Base-by-base conservation (phyloP, 108 stramenopile species). In the Nitzschia sp. region DNA sequence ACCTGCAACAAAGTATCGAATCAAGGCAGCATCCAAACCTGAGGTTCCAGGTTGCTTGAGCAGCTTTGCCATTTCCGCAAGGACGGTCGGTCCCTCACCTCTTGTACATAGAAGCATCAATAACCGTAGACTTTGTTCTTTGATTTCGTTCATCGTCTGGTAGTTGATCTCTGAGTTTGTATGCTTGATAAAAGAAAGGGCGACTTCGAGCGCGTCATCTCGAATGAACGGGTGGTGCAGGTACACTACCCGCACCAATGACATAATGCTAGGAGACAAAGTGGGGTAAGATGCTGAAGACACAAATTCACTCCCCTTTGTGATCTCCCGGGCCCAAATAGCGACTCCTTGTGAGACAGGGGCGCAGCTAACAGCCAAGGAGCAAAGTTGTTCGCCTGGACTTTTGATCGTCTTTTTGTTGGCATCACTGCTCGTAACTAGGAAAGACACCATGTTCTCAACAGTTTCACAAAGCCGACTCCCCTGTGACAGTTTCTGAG, bases 371-470 rank as follows among this genome's bases (percentile, higher is more conserved):
- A 89, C 65, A n/a, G 88, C 87, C 70, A 89, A 56, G 10, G 79
- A 41, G 43, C 80, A 86, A 15, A 93, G 70, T 60, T 84, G 77
- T 55, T 78, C 65, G 9, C 92, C 92, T 2, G 85, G 81, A 24
- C 83, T 86, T 9, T 53, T 37, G n/a, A 19, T 20, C 17, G 37
- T 57, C 21, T 19, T 48, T 6, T 44, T 64, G 10, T 34, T 62
- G 41, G 71, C 58, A 48, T 41, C 54, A 41, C 29, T 9, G 10
- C 51, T 29, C 20, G 76, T 73, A 8, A 87, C 92, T 17, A 83
- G 72, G 61, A 93, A 90, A 46, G 83, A 84, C n/a, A 91, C 89
- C 87, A 90, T 89, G 40, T 72, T 86, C 59, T 89, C 89, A 3
- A 93, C 63, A 57, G 80, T 82, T 43, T 93, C 89, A 34, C 92